Base-by-base conservation (phyloP, 306 rosid species). In the Rubus parviflorus region DNA sequence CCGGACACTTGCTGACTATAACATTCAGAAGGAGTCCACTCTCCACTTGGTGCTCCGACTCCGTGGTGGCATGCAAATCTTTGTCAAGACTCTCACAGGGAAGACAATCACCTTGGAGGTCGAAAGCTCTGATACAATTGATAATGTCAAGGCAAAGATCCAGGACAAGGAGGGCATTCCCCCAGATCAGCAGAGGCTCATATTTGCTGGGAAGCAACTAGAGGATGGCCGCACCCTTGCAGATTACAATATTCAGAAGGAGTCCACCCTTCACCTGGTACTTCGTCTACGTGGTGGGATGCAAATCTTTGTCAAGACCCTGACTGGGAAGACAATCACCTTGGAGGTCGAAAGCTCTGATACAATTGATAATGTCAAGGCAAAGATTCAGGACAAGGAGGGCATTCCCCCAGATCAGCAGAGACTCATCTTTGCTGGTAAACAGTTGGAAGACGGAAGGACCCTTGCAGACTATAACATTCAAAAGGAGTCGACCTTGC, bases 61-160 rank as follows among this genome's bases (percentile, higher is more conserved):
- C 4, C 81, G 81, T 30, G 81, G 81, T 68, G 81, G 81, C 0
- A 77, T 77, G 81, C 81, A 77, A 22, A 77, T 77, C 11, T 77
- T 77, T 77, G 75, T 77, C 13, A 77, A 77, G 69, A 77, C 81
- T 0, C 75, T 77, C 1, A 77, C 75, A 0, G 81, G 81, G 20
- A 77, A 77, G 43, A 77, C 75, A 3, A 68, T 77, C 4, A 77
- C 81, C 14, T n/a, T 77, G 75, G 81, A 77, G 15, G 81, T 77
- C 3, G 81, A 77, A 11, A 77, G 81, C 54, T 77, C 75, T 0
- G 75, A 77, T 8, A 77, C 81, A 0, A 68, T 77, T 6, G 81
- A 77, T 19, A 77, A 77, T 77, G 81, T 77, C 7, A 77, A 77
- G 25, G 40, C 81, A 3, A 69, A 77, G 48, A 77, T 77, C 23